Evolutionary conservation across 2,329 filamentous ascomycete species (phyloP).

Genomic region (Trichoderma brevicompactum): DNA sequence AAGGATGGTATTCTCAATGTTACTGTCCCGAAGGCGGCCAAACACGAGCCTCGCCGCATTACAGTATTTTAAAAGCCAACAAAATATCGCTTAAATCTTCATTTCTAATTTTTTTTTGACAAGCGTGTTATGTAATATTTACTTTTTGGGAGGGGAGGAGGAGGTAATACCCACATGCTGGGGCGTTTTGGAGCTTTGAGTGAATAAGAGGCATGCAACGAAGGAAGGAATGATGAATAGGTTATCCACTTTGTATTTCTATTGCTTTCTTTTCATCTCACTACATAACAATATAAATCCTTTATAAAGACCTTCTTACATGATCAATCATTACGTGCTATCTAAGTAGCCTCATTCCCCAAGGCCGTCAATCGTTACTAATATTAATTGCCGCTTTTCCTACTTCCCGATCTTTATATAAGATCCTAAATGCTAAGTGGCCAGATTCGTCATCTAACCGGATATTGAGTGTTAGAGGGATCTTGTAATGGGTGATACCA

Average conservation of each 20-base stretch:
- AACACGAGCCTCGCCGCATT: conserved; percentile 61
- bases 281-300: too few species aligned
- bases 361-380: neutral
- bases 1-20: conserved; percentile 69
- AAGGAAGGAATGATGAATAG: too few species aligned
- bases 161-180: neutral
- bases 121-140: neutral
- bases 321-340: too few species aligned
- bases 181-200: conserved; percentile 5
- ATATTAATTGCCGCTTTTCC: conserved; percentile 19
- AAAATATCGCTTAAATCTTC: neutral
- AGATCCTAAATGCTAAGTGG: conserved; percentile 4
- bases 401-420: neutral
- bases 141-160: neutral
- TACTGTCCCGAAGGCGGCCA: conserved; percentile 68
- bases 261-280: too few species aligned
- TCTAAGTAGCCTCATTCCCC: too few species aligned
- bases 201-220: neutral
- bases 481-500: neutral
- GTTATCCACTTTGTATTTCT: too few species aligned
- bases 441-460: conserved; percentile 2
- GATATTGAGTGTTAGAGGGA: conserved; percentile 14
- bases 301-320: too few species aligned
- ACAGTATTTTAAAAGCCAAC: conserved; percentile 50
- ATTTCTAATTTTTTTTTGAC: neutral